Percentiles rank a stretch among this genome's conserved stretches.
Conservation (phyloP, 768 basidiomycete species). For the Amanita rubescens region DNA sequence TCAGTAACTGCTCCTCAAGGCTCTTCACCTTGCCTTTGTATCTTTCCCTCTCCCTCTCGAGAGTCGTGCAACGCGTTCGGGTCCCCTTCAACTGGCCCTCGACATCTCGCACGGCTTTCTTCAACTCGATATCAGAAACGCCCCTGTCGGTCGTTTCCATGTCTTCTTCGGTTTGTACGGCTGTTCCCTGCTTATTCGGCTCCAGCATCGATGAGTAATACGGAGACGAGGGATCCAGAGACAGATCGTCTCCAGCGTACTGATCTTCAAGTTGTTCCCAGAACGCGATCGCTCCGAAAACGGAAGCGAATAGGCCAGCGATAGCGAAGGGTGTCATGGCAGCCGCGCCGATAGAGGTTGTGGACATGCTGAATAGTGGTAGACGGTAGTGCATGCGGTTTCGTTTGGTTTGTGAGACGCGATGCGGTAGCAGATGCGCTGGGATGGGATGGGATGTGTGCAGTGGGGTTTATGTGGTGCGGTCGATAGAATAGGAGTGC, state of each 20-base stretch:
- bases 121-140: neutral
- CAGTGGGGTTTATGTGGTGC: too few species aligned
- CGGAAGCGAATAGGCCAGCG: neutral
- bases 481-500: too few species aligned
- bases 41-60: neutral
- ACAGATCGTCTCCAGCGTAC: neutral
- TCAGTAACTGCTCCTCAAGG: neutral
- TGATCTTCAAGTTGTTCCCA: conserved; percentile 1
- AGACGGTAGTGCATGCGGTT: too few species aligned
- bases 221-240: neutral
- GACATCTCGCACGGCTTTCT: neutral
- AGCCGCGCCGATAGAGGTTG: too few species aligned
- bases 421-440: too few species aligned
- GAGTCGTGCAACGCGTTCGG: neutral
- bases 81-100: neutral
- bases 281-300: neutral
- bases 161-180: neutral
- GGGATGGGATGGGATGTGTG: too few species aligned
- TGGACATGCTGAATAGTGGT: too few species aligned
- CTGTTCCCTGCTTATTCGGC: neutral
- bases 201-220: too few species aligned
- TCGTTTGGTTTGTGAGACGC: too few species aligned
- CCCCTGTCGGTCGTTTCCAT: too few species aligned
- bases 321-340: neutral
- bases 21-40: neutral